phyloP scores from a whole-genome alignment of 345 rosid genomes.

The Populus davidiana region DNA sequence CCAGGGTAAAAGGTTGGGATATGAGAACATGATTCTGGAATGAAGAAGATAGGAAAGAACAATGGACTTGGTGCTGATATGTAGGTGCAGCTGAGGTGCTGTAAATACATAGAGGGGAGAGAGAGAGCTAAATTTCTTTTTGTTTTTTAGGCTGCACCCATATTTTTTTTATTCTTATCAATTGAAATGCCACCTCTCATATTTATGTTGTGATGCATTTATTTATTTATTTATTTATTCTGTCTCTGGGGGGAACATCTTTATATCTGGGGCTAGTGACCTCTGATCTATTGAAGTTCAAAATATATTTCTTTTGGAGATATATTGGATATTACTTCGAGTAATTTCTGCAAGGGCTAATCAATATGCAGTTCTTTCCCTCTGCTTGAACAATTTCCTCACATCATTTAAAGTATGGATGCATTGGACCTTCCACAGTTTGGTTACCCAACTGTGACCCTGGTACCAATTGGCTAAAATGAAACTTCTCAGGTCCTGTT shows the following conservation, averaged over 20 bases:
- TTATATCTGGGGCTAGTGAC: neutral
- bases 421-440: neutral
- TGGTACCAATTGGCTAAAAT: slow-evolving; percentile 7
- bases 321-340: neutral
- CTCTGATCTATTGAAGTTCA: neutral
- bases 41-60: neutral
- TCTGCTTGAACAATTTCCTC: neutral
- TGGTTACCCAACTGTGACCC: neutral
- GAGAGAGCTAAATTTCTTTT: neutral
- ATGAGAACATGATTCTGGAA: neutral
- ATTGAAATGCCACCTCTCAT: neutral
- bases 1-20: neutral
- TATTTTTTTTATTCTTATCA: neutral
- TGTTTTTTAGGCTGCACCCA: neutral
- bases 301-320: neutral
- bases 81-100: neutral
- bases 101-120: neutral
- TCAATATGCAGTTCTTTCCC: neutral
- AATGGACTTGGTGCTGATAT: neutral
- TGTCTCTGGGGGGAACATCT: neutral
- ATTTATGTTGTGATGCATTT: neutral
- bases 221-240: neutral
- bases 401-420: neutral
- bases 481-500: slow-evolving; percentile 68
- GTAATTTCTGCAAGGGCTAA: neutral